Evolutionary conservation across 1,284 basidiomycete genomes (phyloP).

Genomic region (Trametes polyzona): DNA sequence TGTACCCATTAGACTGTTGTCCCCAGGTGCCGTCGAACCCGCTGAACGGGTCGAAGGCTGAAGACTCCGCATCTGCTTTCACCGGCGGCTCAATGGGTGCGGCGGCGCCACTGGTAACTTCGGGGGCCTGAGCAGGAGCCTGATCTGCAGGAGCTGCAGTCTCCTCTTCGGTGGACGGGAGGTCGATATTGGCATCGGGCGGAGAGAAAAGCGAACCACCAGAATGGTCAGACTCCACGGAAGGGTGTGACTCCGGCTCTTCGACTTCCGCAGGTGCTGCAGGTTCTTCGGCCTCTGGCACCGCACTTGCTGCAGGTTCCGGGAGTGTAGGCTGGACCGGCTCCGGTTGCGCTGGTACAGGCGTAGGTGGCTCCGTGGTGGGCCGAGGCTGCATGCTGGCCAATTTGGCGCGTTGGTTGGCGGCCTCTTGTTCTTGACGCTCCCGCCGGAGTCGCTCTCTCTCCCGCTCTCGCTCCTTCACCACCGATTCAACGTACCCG

Average conservation of each 20-base stretch:
- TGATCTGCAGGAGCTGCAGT: constrained; percentile 2
- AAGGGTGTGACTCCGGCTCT: constrained; percentile 14
- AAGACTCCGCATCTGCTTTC: background rate
- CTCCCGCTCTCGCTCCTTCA: constrained; percentile 71
- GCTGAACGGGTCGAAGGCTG: constrained; percentile 29
- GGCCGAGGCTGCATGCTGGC: background rate
- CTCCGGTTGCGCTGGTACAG: background rate
- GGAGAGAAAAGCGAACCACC: constrained; percentile 30
- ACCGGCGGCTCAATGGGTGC: background rate
- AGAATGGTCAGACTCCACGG: constrained; percentile 25
- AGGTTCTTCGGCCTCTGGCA: background rate
- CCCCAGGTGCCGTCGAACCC: constrained; percentile 44
- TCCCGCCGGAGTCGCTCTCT: constrained; percentile 70
- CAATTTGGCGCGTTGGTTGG: constrained; percentile 17
- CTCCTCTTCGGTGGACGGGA: constrained; percentile 22
- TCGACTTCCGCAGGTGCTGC: background rate
- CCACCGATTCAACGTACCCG: constrained; percentile 70
- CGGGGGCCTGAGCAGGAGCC: background rate
- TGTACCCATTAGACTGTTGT: constrained; percentile 44
- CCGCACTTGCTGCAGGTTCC: background rate
- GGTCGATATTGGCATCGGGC: constrained; percentile 20
- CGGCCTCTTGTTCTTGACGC: constrained; percentile 38
- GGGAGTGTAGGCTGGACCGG: background rate
- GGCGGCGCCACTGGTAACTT: background rate
- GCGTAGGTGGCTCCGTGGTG: background rate